Percentiles rank a stretch among this genome's conserved stretches.
phyloP scores from a whole-genome alignment of 2,329 filamentous ascomycete genomes.

The Aspergillus carbonarius region DNA sequence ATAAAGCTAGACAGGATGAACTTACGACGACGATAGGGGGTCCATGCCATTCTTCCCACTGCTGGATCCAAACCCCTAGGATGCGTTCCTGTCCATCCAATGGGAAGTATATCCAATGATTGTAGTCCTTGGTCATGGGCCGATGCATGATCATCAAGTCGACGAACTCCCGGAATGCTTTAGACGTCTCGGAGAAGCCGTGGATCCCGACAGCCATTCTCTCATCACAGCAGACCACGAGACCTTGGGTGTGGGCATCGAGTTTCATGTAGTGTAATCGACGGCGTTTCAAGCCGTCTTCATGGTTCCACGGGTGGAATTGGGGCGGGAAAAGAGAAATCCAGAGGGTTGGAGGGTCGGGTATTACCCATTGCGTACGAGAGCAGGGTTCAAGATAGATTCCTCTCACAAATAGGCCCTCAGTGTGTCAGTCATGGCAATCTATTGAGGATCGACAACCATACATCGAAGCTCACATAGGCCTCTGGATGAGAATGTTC shows the following conservation, averaged over 20 bases:
- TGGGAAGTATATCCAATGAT: conserved; percentile 16
- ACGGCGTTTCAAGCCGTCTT: neutral
- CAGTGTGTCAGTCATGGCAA: conserved; percentile 1
- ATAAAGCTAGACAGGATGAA: neutral
- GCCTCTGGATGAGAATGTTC: neutral
- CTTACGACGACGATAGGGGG: conserved; percentile 12
- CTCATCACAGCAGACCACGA: conserved; percentile 15
- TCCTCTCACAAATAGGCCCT: conserved; percentile 12
- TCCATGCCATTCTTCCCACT: neutral
- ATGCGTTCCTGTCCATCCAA: conserved; percentile 13
- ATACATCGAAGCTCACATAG: conserved; percentile 7
- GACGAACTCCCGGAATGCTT: conserved; percentile 9
- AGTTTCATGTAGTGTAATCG: conserved; percentile 15
- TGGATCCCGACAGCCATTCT: conserved; percentile 9
- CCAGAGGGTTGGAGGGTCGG: neutral
- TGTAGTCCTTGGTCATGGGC: neutral
- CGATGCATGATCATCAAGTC: conserved; percentile 12
- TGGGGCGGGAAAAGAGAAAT: conserved; percentile 13
- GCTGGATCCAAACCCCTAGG: conserved; percentile 12
- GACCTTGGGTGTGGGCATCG: conserved; percentile 7
- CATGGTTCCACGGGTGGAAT: conserved; percentile 11
- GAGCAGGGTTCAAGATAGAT: neutral
- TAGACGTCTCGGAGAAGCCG: conserved; percentile 7
- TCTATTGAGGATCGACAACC: neutral
- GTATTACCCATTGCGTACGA: neutral